A percentile compares a stretch with the other conserved stretches of the same genome.
These are phyloP conservation scores for Tuber magnatum DNA, from an alignment of 495 filamentous ascomycete species.

Conservation along the genomic window DNA sequence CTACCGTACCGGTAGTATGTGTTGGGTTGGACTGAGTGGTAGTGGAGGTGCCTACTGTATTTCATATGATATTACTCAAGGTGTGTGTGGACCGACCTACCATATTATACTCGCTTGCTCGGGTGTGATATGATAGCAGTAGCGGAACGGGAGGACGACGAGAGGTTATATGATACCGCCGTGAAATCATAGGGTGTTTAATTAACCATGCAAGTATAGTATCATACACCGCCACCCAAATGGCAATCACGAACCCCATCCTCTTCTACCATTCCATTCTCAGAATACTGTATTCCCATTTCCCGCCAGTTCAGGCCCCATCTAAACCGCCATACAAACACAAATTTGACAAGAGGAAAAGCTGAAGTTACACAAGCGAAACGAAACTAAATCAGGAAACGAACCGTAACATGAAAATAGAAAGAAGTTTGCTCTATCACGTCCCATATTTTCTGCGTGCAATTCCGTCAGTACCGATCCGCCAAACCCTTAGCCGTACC, in stretches of 20 bases:
- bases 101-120: no score
- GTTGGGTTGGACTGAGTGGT: no score
- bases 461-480: neutral
- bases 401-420: neutral
- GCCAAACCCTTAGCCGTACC: neutral
- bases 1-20: no score
- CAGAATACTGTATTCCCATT: neutral
- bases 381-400: neutral
- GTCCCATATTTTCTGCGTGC: neutral
- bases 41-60: no score
- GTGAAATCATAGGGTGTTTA: neutral
- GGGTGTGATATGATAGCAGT: no score
- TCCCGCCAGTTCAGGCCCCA: neutral
- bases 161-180: neutral
- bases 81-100: no score
- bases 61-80: no score
- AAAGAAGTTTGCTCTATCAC: neutral
- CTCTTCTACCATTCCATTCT: neutral
- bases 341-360: neutral
- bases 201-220: neutral
- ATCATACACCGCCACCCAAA: conserved; percentile 8
- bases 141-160: neutral
- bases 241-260: conserved; percentile 16
- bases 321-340: neutral
- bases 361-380: neutral